These are phyloP conservation scores for Didymosphaeria variabile DNA, from an alignment of 2,329 filamentous ascomycete genomes.

Conservation along the genomic window DNA sequence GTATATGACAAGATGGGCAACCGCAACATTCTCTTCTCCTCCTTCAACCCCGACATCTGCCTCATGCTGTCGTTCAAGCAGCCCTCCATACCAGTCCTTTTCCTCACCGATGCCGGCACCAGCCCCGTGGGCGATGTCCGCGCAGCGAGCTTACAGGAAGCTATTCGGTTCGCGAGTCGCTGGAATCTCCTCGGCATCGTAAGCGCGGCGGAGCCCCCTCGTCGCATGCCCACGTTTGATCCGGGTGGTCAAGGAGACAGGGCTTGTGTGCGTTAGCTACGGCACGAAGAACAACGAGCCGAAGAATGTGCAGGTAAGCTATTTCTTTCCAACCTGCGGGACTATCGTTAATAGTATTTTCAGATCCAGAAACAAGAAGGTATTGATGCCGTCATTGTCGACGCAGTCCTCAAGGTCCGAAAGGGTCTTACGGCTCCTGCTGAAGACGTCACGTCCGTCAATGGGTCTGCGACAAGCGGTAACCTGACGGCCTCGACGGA, in stretches of 20 bases:
- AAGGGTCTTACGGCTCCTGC: constrained; percentile 76
- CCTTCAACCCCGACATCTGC: constrained; percentile 97
- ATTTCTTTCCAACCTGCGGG: neutral
- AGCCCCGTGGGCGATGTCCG: constrained; percentile 84
- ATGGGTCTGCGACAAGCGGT: constrained; percentile 21
- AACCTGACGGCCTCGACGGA: constrained; percentile 11
- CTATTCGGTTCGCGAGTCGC: constrained; percentile 89
- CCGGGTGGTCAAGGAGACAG: constrained; percentile 91
- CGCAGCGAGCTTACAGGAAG: constrained; percentile 91
- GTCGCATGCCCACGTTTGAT: constrained; percentile 90
- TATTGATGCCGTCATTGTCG: constrained; percentile 97
- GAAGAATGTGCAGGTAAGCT: constrained; percentile 79
- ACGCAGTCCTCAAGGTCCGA: constrained; percentile 90
- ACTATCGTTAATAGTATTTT: constrained; percentile 21
- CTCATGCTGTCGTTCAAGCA: constrained; percentile 95
- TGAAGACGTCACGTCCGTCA: constrained; percentile 17
- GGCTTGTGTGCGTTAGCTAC: constrained; percentile 93
- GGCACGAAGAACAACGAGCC: constrained; percentile 90
- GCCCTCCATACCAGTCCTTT: constrained; percentile 93
- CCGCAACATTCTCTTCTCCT: constrained; percentile 95
- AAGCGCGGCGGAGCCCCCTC: constrained; percentile 84
- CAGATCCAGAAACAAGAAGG: constrained; percentile 91
- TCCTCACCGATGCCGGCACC: constrained; percentile 90
- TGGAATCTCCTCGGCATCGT: constrained; percentile 97
- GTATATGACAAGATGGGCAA: constrained; percentile 86